A percentile compares a stretch with the other conserved stretches of the same genome.
Conservation (phyloP, 2,329 filamentous ascomycete genomes). For the Penicillium brasilianum region DNA sequence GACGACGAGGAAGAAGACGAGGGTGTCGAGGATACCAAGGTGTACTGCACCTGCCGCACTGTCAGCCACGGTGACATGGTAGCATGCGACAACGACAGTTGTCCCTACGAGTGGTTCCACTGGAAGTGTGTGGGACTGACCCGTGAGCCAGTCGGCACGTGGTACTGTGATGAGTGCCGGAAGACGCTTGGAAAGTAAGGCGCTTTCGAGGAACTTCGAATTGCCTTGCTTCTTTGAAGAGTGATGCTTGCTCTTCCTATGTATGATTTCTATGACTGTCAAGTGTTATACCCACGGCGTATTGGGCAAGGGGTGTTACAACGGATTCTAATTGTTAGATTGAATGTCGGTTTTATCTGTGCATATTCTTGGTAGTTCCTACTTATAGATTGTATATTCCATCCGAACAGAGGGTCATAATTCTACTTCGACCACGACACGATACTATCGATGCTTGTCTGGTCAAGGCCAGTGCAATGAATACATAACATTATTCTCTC, state of each 20-base stretch:
- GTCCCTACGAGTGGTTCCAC: constrained; percentile 71
- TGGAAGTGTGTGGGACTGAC: constrained; percentile 67
- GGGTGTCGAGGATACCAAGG: constrained; percentile 62
- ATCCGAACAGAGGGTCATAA: too few relatives aligned
- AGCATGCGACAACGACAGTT: constrained; percentile 68
- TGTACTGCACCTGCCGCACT: constrained; percentile 69
- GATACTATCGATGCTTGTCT: not conserved
- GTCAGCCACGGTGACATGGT: constrained; percentile 72
- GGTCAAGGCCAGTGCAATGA: not conserved
- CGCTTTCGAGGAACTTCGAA: not conserved
- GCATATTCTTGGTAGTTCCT: too few relatives aligned
- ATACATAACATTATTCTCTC: not conserved
- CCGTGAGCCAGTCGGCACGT: constrained; percentile 63
- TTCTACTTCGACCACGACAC: not conserved
- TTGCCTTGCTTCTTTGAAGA: not conserved
- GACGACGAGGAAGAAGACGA: constrained; percentile 57
- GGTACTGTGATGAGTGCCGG: constrained; percentile 61
- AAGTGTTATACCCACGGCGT: constrained; percentile 4
- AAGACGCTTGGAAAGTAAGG: constrained; percentile 45
- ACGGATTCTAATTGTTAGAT: not conserved
- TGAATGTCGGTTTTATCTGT: not conserved
- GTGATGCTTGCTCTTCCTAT: not conserved
- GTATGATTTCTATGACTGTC: not conserved
- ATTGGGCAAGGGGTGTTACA: not conserved
- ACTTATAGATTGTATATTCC: too few relatives aligned